These are phyloP conservation scores for Blastocystis sp. DNA, from an alignment of 352 stramenopile species.

Conservation along the genomic window DNA sequence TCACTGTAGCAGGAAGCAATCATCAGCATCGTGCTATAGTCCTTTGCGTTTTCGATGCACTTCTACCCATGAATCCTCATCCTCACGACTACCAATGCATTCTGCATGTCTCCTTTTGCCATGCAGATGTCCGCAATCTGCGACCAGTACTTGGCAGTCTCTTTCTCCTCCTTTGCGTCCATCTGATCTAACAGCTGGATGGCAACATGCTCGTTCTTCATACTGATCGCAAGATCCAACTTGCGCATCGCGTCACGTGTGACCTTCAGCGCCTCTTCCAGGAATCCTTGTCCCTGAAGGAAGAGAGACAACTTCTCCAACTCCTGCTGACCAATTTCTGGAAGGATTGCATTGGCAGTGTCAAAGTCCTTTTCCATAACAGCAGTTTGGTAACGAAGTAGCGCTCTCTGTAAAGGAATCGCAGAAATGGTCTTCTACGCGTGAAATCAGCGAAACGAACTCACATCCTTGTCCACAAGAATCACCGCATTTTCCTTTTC, in stretches of 20 bases:
- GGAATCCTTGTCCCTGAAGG: constrained; percentile 41
- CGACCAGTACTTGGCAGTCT: constrained; percentile 58
- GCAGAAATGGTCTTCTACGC: constrained; percentile 32
- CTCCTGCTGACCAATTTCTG: constrained; percentile 75
- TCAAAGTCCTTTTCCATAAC: constrained; percentile 96
- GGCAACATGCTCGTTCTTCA: constrained; percentile 4
- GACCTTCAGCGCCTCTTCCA: constrained; percentile 49
- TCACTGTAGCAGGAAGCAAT: constrained; percentile 54
- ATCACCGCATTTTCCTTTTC: constrained; percentile 95
- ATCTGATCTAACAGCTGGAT: constrained; percentile 15
- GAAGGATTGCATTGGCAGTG: constrained; percentile 88
- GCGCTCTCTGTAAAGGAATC: constrained; percentile 78
- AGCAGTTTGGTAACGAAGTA: constrained; percentile 96
- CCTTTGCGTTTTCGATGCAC: constrained; percentile 14
- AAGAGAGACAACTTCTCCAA: constrained; percentile 57
- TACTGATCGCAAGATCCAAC: constrained; percentile 41
- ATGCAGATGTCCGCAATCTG: constrained; percentile 45
- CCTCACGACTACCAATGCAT: neutral
- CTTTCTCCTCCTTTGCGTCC: neutral
- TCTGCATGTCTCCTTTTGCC: constrained; percentile 40
- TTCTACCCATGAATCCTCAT: neutral
- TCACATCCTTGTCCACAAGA: constrained; percentile 93
- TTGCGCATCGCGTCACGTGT: constrained; percentile 50
- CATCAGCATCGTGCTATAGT: constrained; percentile 56
- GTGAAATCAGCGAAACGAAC: constrained; percentile 73